phyloP scores from a whole-genome alignment of 2,329 filamentous ascomycete species.

The Fusarium marasasianum region DNA sequence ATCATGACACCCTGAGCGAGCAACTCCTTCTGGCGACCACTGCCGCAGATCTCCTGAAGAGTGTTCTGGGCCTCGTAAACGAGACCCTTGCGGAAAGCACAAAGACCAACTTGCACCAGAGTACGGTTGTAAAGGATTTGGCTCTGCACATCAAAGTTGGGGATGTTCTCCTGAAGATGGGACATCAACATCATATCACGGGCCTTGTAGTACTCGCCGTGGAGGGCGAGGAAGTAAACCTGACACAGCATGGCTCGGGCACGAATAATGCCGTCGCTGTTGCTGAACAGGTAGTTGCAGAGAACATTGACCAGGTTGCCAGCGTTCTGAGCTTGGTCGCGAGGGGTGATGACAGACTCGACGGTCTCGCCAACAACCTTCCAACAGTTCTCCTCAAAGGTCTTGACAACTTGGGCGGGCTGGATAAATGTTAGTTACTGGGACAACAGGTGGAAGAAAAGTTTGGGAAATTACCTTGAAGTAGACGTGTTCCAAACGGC shows the following conservation, averaged over 20 bases:
- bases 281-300: constrained; percentile 92
- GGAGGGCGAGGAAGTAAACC: constrained; percentile 97
- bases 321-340: constrained; percentile 73
- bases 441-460: constrained; percentile 64
- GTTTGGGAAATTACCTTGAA: constrained; percentile 87
- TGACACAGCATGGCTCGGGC: constrained; percentile 98
- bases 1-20: constrained; percentile 98
- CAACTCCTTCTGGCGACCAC: constrained; percentile 96
- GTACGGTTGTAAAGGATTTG: constrained; percentile 99
- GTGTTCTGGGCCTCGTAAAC: constrained; percentile 98
- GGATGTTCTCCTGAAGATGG: constrained; percentile 96
- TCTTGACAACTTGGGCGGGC: constrained; percentile 91
- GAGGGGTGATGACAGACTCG: constrained; percentile 84
- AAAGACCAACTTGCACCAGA: constrained; percentile 96
- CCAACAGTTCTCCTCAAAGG: constrained; percentile 95
- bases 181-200: constrained; percentile 99
- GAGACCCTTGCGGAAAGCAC: constrained; percentile 95
- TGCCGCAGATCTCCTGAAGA: constrained; percentile 97
- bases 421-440: constrained; percentile 45
- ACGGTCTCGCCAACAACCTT: constrained; percentile 75
- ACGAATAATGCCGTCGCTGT: constrained; percentile 95
- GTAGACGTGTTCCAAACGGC: constrained; percentile 95
- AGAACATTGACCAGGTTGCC: constrained; percentile 82
- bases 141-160: constrained; percentile 94
- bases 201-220: constrained; percentile 97